These are phyloP conservation scores for Colletotrichum spaethianum DNA, from an alignment of 2,329 filamentous ascomycete genomes.

Conservation along the genomic window DNA sequence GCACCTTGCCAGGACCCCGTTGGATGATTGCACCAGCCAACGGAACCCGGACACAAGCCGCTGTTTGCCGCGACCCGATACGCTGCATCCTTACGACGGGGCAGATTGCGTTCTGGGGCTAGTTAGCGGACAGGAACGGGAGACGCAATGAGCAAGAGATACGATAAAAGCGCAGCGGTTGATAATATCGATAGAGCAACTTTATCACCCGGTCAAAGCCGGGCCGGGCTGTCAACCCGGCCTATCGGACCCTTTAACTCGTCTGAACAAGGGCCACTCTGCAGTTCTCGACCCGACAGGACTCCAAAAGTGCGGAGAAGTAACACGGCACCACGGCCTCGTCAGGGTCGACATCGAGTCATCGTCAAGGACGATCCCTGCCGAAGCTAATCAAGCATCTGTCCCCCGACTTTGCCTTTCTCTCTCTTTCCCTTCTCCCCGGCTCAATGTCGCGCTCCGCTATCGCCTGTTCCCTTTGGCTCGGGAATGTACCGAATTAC, in stretches of 20 bases:
- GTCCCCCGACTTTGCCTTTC: slow-evolving; percentile 3
- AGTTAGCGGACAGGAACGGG: background rate
- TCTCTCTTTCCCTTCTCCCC: background rate
- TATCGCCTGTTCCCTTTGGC: slow-evolving; percentile 16
- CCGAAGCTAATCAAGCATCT: background rate
- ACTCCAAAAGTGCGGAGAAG: slow-evolving; percentile 29
- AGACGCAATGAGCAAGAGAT: background rate
- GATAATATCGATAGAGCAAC: slow-evolving; percentile 8
- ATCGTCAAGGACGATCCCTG: slow-evolving; percentile 27
- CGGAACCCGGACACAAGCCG: slow-evolving; percentile 16
- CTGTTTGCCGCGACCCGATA: slow-evolving; percentile 18
- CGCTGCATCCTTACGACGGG: background rate
- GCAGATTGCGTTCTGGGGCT: slow-evolving; percentile 1
- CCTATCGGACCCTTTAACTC: slow-evolving; percentile 14
- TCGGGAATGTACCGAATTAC: slow-evolving; percentile 34
- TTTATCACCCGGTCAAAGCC: slow-evolving; percentile 29
- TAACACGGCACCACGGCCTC: background rate
- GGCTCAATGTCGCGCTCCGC: background rate
- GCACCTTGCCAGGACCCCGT: background rate
- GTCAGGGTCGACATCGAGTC: slow-evolving; percentile 16
- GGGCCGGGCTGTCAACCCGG: slow-evolving; percentile 27
- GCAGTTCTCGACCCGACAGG: slow-evolving; percentile 3
- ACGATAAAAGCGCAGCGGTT: slow-evolving; percentile 16
- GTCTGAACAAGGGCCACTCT: slow-evolving; percentile 3
- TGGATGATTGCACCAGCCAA: slow-evolving; percentile 15